A percentile compares a stretch with the other conserved stretches of the same genome.
Conservation (phyloP, 176 grass and related monocot species). For the Oryza meyeriana region DNA sequence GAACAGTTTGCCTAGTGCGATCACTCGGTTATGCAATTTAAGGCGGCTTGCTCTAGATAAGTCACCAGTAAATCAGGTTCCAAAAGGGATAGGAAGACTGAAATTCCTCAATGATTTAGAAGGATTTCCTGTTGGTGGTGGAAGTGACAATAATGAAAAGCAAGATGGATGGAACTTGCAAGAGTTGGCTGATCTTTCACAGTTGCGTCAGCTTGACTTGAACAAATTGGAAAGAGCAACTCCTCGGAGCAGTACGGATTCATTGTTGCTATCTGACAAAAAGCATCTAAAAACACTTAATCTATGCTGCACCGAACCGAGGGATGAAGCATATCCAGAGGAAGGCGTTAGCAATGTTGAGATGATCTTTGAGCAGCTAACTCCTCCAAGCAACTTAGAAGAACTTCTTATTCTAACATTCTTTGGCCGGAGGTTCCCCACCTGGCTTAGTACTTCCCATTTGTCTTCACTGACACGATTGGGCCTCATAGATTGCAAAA, state of each 20-base stretch:
- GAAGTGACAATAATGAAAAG: not conserved
- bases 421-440: slow-evolving; percentile 11
- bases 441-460: not conserved
- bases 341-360: slow-evolving; percentile 17
- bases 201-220: not conserved
- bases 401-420: not conserved
- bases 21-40: not conserved
- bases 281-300: not conserved
- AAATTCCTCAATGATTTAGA: not conserved
- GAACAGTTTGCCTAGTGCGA: not conserved
- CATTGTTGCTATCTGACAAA: slow-evolving; percentile 15
- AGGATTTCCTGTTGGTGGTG: not conserved
- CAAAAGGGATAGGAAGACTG: not conserved
- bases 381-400: slow-evolving; percentile 2
- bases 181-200: slow-evolving; percentile 7
- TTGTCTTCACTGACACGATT: not conserved
- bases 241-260: not conserved
- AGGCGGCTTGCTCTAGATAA: not conserved
- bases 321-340: not conserved
- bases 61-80: not conserved
- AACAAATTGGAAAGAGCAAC: slow-evolving; percentile 11
- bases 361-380: slow-evolving; percentile 20
- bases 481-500: not conserved
- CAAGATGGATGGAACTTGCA: slow-evolving; percentile 26
- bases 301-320: not conserved